Base-by-base conservation (phyloP, 2,329 filamentous ascomycete species). In the Stagonosporopsis tanaceti region DNA sequence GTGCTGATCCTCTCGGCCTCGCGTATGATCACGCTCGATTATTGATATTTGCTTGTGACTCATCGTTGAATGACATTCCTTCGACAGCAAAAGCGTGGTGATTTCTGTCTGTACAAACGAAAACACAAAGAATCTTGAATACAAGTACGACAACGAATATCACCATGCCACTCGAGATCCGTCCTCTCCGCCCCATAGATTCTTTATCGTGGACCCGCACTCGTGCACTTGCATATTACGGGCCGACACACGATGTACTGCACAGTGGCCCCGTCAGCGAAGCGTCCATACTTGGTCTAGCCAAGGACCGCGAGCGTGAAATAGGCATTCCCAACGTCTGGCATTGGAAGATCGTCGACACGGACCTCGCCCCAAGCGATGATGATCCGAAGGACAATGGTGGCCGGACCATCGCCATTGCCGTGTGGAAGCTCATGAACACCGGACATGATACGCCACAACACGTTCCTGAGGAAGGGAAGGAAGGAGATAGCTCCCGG, bases 321-420 rank as follows among this genome's bases (percentile, higher is more conserved):
- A 53, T 75, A 4, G 51, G 48, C 1, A 57, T 62, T n/a, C 63
- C 67, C 12, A 61, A 69, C 15, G 60, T 42, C 9, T 74, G 68
- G 66, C 67, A 73, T 24, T 75, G 66, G 68, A 73, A 73, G 55
- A 57, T 74, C 8, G 61, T 75, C 15, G 72, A 74, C 46, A 71
- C 68, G 11, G 64, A 68, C 32, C 53, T 70, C 1, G 20, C 58
- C 6, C 67, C 68, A 6, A 59, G 60, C 47, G 50, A 57, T 3
- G 68, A 73, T 25, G 71, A 73, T 34, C 61, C 65, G 1, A 17
- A 39, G 17, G 60, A 66, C 17, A 70, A 70, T 5, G 59, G 60
- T 9, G 72, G 71, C 1, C 53, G 60, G 14, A 74, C 63, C 0
- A 72, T 75, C 17, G 70, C 71, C 1, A 53, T 72, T 14, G 69